Base-by-base conservation (phyloP, 805 yeast species). In the Candida koratica region DNA sequence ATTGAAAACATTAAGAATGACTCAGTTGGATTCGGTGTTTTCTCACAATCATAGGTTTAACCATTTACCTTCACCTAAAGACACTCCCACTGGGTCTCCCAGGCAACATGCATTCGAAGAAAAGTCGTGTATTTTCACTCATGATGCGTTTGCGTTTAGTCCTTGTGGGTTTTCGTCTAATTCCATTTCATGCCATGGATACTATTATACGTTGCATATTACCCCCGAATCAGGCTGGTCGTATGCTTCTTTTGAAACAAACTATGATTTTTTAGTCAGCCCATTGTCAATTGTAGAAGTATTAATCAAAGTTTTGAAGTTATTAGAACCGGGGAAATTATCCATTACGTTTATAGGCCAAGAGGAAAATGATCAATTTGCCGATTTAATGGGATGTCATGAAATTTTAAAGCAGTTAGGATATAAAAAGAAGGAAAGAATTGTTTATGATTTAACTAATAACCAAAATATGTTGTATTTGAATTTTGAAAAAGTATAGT, bases 131-230 rank as follows among this genome's bases (percentile, higher is more conserved):
- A 58, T 61, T 56, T 76, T 81, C 41, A 56, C 64, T 37, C 87
- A 81, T 50, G 97, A 90, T 62, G 84, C 96, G 6, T 90, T 87
- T 61, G 81, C 93, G 18, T 90, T 90, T 58, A 67, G 84, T 4
- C 98, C 98, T 1, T 90, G 97, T 58, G 98, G 98, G 6, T 90
- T 79, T 53, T 86, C 96, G 2, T 85, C 96, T 29, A 90, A 90
- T 58, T 81, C 94, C 13, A 67, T 89, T 25, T 57, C 83, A 29
- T 74, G 69, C 27, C 41, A 45, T 14, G 67, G 58, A 7, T 61
- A 60, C 14, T 77, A 77, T 52, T 84, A 83, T 54, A 90, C 97
- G 6, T 68, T 89, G 40, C 97, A 93, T 56, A 84, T 93, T 27
- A 93, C 98, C 0, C 97, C 97, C 0, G 97, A 93, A 56, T 56